Evolutionary conservation across 208 protist species (phyloP).

Genomic region (Phytomonas francai): DNA sequence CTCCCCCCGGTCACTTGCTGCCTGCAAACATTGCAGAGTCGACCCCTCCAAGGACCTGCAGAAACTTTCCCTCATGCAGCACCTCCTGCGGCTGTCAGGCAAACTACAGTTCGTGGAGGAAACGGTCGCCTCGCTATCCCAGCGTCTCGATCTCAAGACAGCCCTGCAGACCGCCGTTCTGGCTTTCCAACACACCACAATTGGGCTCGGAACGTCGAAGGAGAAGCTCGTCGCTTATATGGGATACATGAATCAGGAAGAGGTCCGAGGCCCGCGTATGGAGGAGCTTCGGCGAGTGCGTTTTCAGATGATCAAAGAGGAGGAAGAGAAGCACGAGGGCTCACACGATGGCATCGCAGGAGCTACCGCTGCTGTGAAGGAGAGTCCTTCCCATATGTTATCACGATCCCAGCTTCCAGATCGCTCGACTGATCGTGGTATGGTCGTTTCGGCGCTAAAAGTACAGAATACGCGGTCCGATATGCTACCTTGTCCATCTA

Average conservation of each 20-base stretch:
- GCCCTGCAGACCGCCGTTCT: slow-evolving; percentile 31
- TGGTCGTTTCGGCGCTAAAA: neutral
- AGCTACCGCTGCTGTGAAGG: neutral
- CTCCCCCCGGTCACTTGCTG: slow-evolving; percentile 50
- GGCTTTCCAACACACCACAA: slow-evolving; percentile 30
- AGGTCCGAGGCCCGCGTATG: slow-evolving; percentile 22
- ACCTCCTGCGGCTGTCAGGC: slow-evolving; percentile 33
- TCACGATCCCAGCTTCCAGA: neutral
- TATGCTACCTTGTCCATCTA: neutral
- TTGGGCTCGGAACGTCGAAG: slow-evolving; percentile 44
- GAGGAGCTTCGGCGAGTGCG: slow-evolving; percentile 23
- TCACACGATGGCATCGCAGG: neutral
- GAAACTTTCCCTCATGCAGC: slow-evolving; percentile 47
- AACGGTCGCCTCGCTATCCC: slow-evolving; percentile 14
- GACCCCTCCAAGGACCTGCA: slow-evolving; percentile 18
- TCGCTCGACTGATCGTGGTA: neutral
- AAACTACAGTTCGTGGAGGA: slow-evolving; percentile 10
- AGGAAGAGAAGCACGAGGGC: neutral
- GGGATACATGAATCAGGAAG: slow-evolving; percentile 32
- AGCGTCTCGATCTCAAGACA: slow-evolving; percentile 5
- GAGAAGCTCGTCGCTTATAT: slow-evolving; percentile 57
- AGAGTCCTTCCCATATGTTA: neutral
- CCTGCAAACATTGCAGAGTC: slow-evolving; percentile 24
- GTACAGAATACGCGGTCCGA: neutral
- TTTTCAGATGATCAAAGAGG: slow-evolving; percentile 22